Percentiles rank a stretch among this genome's conserved stretches.
phyloP scores from a whole-genome alignment of 108 stramenopile genomes.

The Cyclostephanos invisitatus region DNA sequence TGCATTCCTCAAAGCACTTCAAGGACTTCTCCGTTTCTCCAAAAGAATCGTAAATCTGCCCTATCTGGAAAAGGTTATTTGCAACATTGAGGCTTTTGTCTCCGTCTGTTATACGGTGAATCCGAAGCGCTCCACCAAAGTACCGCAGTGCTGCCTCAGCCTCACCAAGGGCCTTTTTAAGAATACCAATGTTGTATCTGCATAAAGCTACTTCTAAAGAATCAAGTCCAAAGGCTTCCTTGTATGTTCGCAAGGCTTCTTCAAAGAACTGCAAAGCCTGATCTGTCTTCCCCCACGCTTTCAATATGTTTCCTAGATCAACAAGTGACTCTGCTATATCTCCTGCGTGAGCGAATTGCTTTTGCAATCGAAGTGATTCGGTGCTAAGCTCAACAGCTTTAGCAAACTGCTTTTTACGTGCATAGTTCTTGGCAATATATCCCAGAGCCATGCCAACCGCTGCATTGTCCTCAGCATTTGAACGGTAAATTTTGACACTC shows the following conservation, averaged over 20 bases:
- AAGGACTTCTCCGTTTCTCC: constrained; percentile 37
- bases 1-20: constrained; percentile 52
- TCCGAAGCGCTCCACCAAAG: constrained; percentile 58
- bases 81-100: constrained; percentile 47
- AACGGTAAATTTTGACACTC: constrained; percentile 57
- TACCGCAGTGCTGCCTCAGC: constrained; percentile 48
- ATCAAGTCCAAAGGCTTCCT: constrained; percentile 52
- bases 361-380: constrained; percentile 40
- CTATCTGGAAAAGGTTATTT: constrained; percentile 36
- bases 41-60: constrained; percentile 46
- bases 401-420: constrained; percentile 39
- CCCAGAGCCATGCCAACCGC: constrained; percentile 55
- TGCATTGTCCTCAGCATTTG: constrained; percentile 49
- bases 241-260: constrained; percentile 43
- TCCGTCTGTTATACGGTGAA: constrained; percentile 38
- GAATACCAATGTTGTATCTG: constrained; percentile 61
- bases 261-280: constrained; percentile 47
- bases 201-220: constrained; percentile 64
- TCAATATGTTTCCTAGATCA: constrained; percentile 38
- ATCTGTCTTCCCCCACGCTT: constrained; percentile 46
- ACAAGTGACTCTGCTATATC: constrained; percentile 34
- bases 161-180: constrained; percentile 53
- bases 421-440: constrained; percentile 60
- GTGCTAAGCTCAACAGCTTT: constrained; percentile 56
- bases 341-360: constrained; percentile 14